Evolutionary conservation across 2,329 filamentous ascomycete species (phyloP).

Genomic region (Colletotrichum sp.): DNA sequence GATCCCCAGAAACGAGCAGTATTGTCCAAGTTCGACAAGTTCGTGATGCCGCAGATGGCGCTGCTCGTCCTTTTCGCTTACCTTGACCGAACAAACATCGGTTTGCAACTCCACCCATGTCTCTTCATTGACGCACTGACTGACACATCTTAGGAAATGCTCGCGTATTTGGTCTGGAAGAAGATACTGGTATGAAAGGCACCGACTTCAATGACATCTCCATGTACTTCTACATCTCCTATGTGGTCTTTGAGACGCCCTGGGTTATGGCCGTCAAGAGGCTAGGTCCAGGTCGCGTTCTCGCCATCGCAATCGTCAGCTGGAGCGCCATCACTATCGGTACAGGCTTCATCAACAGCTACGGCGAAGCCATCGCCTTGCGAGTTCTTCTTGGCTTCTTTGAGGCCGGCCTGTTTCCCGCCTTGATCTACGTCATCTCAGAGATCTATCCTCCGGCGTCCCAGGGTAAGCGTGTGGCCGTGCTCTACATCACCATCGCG

Average conservation of each 20-base stretch:
- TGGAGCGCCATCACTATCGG: constrained; percentile 37
- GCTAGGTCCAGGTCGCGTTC: constrained; percentile 27
- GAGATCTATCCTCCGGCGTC: constrained; percentile 38
- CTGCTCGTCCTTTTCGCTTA: not conserved
- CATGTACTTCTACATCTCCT: constrained; percentile 28
- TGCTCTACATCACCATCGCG: constrained; percentile 34
- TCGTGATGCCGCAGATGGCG: not conserved
- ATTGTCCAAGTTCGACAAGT: not conserved
- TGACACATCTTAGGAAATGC: constrained; percentile 31
- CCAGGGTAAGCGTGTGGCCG: constrained; percentile 34
- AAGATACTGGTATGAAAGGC: constrained; percentile 32
- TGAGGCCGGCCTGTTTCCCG: constrained; percentile 37
- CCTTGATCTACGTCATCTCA: constrained; percentile 35
- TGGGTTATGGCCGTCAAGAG: constrained; percentile 37
- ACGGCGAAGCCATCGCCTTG: constrained; percentile 28
- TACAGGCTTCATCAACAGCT: constrained; percentile 34
- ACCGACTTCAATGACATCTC: constrained; percentile 36
- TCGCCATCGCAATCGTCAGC: constrained; percentile 33
- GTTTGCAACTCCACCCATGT: not conserved
- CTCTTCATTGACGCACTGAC: not conserved
- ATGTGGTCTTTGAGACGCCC: constrained; percentile 34
- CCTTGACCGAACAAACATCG: not conserved
- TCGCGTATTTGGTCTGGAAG: constrained; percentile 35
- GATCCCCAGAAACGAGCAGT: not conserved
- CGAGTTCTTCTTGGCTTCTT: constrained; percentile 38